A percentile compares a stretch with the other conserved stretches of the same genome.
These are phyloP conservation scores for Parastagonospora nodorum DNA, from an alignment of 2,329 filamentous ascomycete species.

Conservation along the genomic window DNA sequence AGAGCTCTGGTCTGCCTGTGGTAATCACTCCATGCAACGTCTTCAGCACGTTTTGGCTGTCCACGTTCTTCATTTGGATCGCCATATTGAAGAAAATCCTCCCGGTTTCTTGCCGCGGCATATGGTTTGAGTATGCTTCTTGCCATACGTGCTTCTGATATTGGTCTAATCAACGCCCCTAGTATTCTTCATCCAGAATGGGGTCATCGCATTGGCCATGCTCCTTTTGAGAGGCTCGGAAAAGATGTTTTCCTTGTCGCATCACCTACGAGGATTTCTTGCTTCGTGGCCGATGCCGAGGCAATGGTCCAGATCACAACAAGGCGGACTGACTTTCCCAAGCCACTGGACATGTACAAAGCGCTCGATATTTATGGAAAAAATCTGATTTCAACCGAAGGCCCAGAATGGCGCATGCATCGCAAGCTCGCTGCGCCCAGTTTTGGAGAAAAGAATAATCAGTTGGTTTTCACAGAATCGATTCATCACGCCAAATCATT, in stretches of 20 bases:
- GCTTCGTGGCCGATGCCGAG: conserved; percentile 68
- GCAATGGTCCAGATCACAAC: conserved; percentile 68
- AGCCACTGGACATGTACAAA: conserved; percentile 65
- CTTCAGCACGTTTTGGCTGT: conserved; percentile 61
- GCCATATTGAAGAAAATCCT: conserved; percentile 59
- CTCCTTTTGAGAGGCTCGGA: conserved; percentile 63
- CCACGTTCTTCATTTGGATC: conserved; percentile 60
- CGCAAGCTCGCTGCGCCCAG: conserved; percentile 72
- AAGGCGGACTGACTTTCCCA: conserved; percentile 73
- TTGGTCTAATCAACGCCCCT: conserved; percentile 6
- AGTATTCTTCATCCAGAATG: conserved; percentile 66
- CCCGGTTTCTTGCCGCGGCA: conserved; percentile 60
- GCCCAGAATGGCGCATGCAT: conserved; percentile 71
- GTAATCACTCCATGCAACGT: conserved; percentile 51
- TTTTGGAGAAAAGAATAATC: conserved; percentile 78
- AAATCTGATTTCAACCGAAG: conserved; percentile 74
- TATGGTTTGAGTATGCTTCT: conserved; percentile 63
- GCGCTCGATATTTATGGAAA: conserved; percentile 70
- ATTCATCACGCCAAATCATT: conserved; percentile 62
- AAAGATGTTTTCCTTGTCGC: conserved; percentile 68
- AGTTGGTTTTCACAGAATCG: conserved; percentile 67
- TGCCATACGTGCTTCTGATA: not conserved
- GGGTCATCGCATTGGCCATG: conserved; percentile 61
- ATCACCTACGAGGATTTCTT: conserved; percentile 58
- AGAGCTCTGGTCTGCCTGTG: conserved; percentile 53